These are phyloP conservation scores for Tylopilus cervinicoccineus DNA, from an alignment of 768 basidiomycete genomes.

Conservation along the genomic window DNA sequence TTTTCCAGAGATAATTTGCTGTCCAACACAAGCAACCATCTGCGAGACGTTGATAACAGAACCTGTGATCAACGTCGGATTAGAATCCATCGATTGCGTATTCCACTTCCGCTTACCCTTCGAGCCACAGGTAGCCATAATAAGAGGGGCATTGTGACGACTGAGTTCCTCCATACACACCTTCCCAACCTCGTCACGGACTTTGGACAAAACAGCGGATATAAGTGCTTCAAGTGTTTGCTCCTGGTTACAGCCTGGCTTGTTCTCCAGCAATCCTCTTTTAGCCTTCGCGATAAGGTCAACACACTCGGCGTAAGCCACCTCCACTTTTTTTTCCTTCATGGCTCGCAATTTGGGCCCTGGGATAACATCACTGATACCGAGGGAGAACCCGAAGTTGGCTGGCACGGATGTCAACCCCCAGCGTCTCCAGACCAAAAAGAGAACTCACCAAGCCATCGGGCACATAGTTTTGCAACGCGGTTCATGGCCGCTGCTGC, in stretches of 20 bases:
- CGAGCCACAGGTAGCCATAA: slow-evolving; percentile 99
- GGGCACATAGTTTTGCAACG: slow-evolving; percentile 90
- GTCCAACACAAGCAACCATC: slow-evolving; percentile 99
- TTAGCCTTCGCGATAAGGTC: slow-evolving; percentile 87
- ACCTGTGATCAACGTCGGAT: slow-evolving; percentile 44
- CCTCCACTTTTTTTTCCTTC: slow-evolving; percentile 84
- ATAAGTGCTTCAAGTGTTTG: slow-evolving; percentile 97
- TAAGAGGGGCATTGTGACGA: slow-evolving; percentile 91
- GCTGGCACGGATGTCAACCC: slow-evolving; percentile 47
- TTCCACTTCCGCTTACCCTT: slow-evolving; percentile 61
- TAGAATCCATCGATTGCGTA: not conserved
- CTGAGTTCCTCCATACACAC: slow-evolving; percentile 99
- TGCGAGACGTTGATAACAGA: slow-evolving; percentile 99
- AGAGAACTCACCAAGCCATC: slow-evolving; percentile 73
- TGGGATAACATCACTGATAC: slow-evolving; percentile 98
- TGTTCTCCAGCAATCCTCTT: slow-evolving; percentile 89
- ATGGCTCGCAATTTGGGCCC: slow-evolving; percentile 74
- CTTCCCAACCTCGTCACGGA: slow-evolving; percentile 93
- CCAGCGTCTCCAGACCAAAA: not conserved
- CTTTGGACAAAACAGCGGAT: slow-evolving; percentile 88
- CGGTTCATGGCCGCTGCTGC: slow-evolving; percentile 96
- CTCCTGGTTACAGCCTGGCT: slow-evolving; percentile 96
- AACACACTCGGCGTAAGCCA: slow-evolving; percentile 84
- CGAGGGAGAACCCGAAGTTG: slow-evolving; percentile 95
- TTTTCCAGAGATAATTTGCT: slow-evolving; percentile 96